Evolutionary conservation across 2,329 filamentous ascomycete genomes (phyloP).

Genomic region (Botrytis fragariae): DNA sequence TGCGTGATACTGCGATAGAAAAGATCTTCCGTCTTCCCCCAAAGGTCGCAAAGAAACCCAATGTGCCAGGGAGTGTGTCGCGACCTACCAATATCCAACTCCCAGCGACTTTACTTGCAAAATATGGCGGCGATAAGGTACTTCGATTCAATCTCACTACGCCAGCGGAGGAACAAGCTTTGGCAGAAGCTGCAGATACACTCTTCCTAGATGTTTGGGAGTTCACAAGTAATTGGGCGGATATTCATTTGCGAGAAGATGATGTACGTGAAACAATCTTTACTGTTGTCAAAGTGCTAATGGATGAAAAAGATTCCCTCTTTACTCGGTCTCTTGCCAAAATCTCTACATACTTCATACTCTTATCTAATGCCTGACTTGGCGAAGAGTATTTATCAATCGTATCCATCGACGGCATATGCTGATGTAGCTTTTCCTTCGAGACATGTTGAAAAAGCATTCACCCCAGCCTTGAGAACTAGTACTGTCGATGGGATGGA

Average conservation of each 20-base stretch:
- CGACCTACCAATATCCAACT: constrained; percentile 37
- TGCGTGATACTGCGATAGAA: constrained; percentile 51
- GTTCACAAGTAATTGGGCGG: constrained; percentile 75
- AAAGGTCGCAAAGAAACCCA: constrained; percentile 29
- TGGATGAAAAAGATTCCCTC: constrained; percentile 54
- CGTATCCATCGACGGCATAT: constrained; percentile 53
- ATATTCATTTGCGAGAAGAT: constrained; percentile 75
- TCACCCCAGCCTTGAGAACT: constrained; percentile 36
- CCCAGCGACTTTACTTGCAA: constrained; percentile 39
- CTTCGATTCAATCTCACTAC: constrained; percentile 80
- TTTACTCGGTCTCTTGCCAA: constrained; percentile 74
- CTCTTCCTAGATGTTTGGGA: constrained; percentile 91
- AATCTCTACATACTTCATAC: constrained; percentile 68
- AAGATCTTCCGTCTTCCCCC: constrained; percentile 47
- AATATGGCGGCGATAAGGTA: constrained; percentile 80
- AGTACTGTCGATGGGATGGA: constrained; percentile 43
- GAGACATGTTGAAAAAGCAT: constrained; percentile 32
- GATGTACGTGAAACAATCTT: constrained; percentile 53
- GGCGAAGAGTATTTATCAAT: constrained; percentile 71
- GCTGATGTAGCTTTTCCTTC: constrained; percentile 27
- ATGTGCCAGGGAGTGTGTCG: constrained; percentile 23
- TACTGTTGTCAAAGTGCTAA: constrained; percentile 21
- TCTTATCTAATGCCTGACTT: constrained; percentile 77
- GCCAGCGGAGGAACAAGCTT: constrained; percentile 63
- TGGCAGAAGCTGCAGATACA: constrained; percentile 70